Base-by-base conservation (phyloP, 2,329 filamentous ascomycete genomes). In the Colletotrichum lindemuthianum region DNA sequence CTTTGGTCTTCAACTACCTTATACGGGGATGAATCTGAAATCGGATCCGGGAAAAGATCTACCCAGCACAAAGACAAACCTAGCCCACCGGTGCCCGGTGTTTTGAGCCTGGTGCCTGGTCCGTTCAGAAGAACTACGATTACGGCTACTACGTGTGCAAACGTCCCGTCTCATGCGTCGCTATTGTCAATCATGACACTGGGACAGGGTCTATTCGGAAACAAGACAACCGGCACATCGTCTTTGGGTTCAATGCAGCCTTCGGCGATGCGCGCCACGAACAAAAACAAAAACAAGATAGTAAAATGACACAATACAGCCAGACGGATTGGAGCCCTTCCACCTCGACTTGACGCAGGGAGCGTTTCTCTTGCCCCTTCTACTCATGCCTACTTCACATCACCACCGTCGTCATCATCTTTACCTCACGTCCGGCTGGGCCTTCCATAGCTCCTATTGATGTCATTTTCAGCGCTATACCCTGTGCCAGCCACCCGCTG, bases 401-500 rank as follows among this genome's bases (percentile, higher is more conserved):
- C 7, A 44, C 15, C 16, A 7, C 40, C 12, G 8, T 43, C 41
- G 13, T 15, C 12, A 43, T 24, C 24, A 24, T 24, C 24, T 24
- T 24, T 24, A 24, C 24, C 24, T 24, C 24, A 24, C 24, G 24
- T 24, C 24, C 24, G 24, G 5, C 24, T 24, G 4, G 24, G 24
- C 24, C 24, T 24, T 5, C 4, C 24, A 4, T 24, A 24, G 24
- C 24, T 24, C 24, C 24, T 24, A 24, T 54, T 63, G 47, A 65
- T 61, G 51, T 65, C 63, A 65, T 65, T 24, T 52, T 60, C 47
- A 56, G 47, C 52, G 63, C 37, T 24, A 4, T 24, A 4, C 24
- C 24, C 24, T 24, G 24, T 4, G 24, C 63, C 63, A 65, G 49
- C 63, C 58, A 56, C 47, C 47, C 47, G 58, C 32, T 47, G n/a